Conservation (phyloP, 2,329 filamentous ascomycete genomes). For the Epichloe gansuensis region DNA sequence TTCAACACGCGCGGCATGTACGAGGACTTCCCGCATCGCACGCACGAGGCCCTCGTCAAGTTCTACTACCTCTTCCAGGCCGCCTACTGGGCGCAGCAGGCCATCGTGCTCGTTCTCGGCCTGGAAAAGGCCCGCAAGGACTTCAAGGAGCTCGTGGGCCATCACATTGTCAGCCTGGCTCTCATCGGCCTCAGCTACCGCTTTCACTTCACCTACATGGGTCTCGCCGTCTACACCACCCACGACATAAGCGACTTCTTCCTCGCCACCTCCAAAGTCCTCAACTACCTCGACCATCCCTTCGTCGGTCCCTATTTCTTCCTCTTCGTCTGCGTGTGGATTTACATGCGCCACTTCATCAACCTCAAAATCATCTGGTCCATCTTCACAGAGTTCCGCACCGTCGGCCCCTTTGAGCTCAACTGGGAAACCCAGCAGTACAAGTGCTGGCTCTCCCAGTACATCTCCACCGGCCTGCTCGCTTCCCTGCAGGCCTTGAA, state of each 20-base stretch:
- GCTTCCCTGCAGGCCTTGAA: conserved; percentile 60
- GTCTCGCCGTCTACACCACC: conserved; percentile 83
- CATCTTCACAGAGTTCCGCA: conserved; percentile 62
- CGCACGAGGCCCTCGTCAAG: conserved; percentile 73
- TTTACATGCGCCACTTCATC: conserved; percentile 78
- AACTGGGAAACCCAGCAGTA: conserved; percentile 68
- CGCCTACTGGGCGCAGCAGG: conserved; percentile 91
- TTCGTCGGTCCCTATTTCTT: conserved; percentile 77
- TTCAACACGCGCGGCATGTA: conserved; percentile 90
- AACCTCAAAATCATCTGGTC: conserved; percentile 67
- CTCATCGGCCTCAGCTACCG: conserved; percentile 81
- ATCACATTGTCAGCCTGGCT: conserved; percentile 78
- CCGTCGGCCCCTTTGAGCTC: conserved; percentile 58
- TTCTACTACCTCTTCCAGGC: conserved; percentile 93
- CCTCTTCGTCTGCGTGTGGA: conserved; percentile 71
- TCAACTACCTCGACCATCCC: conserved; percentile 77
- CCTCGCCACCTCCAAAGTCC: conserved; percentile 78
- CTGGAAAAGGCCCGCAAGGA: conserved; percentile 92
- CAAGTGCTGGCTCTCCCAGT: conserved; percentile 59
- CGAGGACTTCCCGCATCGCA: conserved; percentile 73
- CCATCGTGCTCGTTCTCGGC: conserved; percentile 72
- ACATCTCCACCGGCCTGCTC: conserved; percentile 53
- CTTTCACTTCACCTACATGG: conserved; percentile 95
- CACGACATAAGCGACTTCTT: conserved; percentile 95
- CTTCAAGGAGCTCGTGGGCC: conserved; percentile 82